Evolutionary conservation across 1,139 yeast species (phyloP), one percentile per base, ranked within the genome.

Genomic region (Zygosaccharomyces sapae): DNA sequence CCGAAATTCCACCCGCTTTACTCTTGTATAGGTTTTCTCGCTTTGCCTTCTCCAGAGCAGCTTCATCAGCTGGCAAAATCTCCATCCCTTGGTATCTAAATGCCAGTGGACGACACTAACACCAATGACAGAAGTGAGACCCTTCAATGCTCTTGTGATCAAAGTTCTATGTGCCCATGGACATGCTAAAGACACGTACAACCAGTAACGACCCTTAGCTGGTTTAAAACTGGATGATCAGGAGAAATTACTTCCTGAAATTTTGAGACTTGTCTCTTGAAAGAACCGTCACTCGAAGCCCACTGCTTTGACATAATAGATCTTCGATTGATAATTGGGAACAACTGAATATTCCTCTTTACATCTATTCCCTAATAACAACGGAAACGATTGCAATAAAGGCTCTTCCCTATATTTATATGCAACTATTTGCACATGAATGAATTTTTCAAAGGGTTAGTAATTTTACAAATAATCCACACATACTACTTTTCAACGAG

Each of bases 161-260:
- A 90, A 72, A 0, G 94, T 80, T 53, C 97, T 77, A 63, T 88
- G 96, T 1, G 97, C 97, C 80, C 96, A 90, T 3, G 97, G 97
- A 69, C 97, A 90, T 1, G 96, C 96, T 45, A 74, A 71, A 0
- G 94, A 83, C 18, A 89, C 95, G 60, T 87, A 90, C 50, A 90
- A 76, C 69, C 90, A 96, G 66, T 90, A 90, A 59, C 97, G 76
- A 52, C 79, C 80, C 43, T 77, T 75, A 61, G 87, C 97, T 0
- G 96, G 86, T 13, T 75, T 69, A 85, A 76, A 9, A 82, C 82
- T 1, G 82, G 77, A 43, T 77, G 77, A 2, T 73, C 54, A 1
- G 55, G 41, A 1, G 87, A 78, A 50, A 89, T 80, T 27, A 67
- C 67, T 59, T 83, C 77, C 62, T 95, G 75, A 68, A 81, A 81